Conservation (phyloP, 2,329 filamentous ascomycete species). For the Microcyclospora tardicrescens region DNA sequence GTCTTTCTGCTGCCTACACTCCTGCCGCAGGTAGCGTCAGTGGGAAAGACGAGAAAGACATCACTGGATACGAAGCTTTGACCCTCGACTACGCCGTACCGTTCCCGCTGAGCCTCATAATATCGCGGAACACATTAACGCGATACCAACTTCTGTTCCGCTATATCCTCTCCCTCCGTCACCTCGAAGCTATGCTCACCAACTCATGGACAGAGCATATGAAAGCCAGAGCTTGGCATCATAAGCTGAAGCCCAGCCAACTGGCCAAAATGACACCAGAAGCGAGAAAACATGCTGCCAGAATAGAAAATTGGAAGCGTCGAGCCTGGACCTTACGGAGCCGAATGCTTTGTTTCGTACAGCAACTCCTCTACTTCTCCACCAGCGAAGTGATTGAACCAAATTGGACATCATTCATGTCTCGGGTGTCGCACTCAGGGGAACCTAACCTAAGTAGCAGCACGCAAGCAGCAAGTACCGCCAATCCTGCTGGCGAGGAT, state of each 20-base stretch:
- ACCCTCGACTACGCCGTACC: conserved; percentile 91
- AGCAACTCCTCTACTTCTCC: conserved; percentile 93
- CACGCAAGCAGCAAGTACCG: neutral
- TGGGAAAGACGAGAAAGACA: conserved; percentile 67
- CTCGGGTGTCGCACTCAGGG: conserved; percentile 52
- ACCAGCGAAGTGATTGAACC: conserved; percentile 95
- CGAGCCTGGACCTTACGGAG: conserved; percentile 82
- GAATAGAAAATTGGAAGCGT: conserved; percentile 83
- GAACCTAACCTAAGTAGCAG: conserved; percentile 25
- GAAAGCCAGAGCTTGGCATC: conserved; percentile 67
- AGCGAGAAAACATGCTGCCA: conserved; percentile 42
- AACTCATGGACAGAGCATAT: conserved; percentile 85
- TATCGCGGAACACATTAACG: conserved; percentile 92
- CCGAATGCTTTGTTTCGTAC: conserved; percentile 92
- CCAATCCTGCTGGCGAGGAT: conserved; percentile 26
- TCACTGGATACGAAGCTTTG: conserved; percentile 79
- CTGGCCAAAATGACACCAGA: neutral
- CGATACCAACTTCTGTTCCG: conserved; percentile 93
- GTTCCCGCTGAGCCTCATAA: conserved; percentile 88
- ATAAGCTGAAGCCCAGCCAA: conserved; percentile 26
- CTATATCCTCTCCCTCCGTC: conserved; percentile 77
- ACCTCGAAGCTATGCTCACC: conserved; percentile 77
- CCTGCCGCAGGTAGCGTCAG: conserved; percentile 44
- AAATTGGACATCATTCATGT: conserved; percentile 91
- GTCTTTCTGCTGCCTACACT: conserved; percentile 51